phyloP scores from a whole-genome alignment of 163 green algal species.

The Chlamydomonas reinhardtii region DNA sequence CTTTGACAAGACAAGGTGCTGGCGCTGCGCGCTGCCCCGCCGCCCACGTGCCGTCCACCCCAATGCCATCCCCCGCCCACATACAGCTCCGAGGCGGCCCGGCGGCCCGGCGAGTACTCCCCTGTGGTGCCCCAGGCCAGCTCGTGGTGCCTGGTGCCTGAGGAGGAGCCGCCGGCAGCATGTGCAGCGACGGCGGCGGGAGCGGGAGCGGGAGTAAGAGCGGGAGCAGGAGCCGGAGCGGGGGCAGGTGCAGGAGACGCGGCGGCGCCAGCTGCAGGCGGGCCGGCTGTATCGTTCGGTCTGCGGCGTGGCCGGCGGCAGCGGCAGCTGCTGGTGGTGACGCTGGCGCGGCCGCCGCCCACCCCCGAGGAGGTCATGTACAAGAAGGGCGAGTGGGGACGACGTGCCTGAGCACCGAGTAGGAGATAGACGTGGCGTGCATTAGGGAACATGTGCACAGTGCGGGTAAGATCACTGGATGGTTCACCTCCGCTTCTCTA shows the following conservation, averaged over 20 bases:
- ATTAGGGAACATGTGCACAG: too few relatives aligned
- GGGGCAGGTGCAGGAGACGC: not conserved
- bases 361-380: constrained; percentile 74
- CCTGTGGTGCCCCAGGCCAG: constrained; percentile 11
- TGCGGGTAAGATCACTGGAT: too few relatives aligned
- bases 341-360: constrained; percentile 63
- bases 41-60: too few relatives aligned
- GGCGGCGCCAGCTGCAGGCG: not conserved
- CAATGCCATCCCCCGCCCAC: too few relatives aligned
- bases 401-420: too few relatives aligned
- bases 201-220: too few relatives aligned
- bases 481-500: too few relatives aligned
- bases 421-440: too few relatives aligned
- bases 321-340: constrained; percentile 68
- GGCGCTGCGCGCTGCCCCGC: too few relatives aligned
- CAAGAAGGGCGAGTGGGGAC: constrained; percentile 55
- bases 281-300: not conserved
- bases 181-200: constrained; percentile 49
- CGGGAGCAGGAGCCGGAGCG: not conserved
- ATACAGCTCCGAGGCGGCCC: not conserved
- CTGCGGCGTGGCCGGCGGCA: constrained; percentile 42
- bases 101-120: too few relatives aligned
- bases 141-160: constrained; percentile 14
- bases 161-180: constrained; percentile 54
- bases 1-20: too few relatives aligned